These are phyloP conservation scores for Gymnopus androsaceus DNA, from an alignment of 1,284 basidiomycete species.

Conservation along the genomic window DNA sequence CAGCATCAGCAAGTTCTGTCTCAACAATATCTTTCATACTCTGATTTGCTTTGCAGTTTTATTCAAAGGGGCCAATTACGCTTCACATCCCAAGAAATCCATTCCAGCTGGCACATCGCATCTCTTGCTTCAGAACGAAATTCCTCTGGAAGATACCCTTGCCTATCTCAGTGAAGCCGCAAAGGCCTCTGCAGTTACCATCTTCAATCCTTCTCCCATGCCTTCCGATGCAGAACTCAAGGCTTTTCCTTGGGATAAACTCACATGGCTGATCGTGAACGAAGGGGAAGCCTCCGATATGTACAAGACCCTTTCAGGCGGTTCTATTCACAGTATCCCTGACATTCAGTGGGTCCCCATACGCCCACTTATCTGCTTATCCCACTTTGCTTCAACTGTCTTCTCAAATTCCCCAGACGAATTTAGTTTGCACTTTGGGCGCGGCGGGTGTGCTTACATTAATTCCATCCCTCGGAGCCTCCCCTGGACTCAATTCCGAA, in stretches of 20 bases:
- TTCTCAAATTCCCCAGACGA: constrained; percentile 35
- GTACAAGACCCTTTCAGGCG: constrained; percentile 27
- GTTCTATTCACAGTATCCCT: not conserved
- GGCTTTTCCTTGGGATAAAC: constrained; percentile 48
- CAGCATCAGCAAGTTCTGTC: constrained; percentile 47
- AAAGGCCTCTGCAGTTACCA: constrained; percentile 25
- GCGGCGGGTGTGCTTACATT: constrained; percentile 47
- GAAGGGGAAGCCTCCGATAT: constrained; percentile 49
- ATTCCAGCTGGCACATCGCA: constrained; percentile 41
- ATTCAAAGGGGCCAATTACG: constrained; percentile 57
- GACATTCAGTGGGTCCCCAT: constrained; percentile 7
- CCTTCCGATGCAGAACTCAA: constrained; percentile 39
- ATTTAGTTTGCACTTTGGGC: constrained; percentile 58
- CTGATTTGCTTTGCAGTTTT: constrained; percentile 39
- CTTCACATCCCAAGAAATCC: constrained; percentile 32
- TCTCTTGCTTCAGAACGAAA: constrained; percentile 60
- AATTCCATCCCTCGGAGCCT: constrained; percentile 27
- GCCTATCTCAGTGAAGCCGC: constrained; percentile 28
- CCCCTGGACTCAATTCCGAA: constrained; percentile 10
- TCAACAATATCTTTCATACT: not conserved
- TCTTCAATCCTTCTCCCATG: constrained; percentile 61
- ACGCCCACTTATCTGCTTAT: constrained; percentile 13
- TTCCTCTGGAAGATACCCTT: constrained; percentile 44
- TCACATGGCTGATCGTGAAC: constrained; percentile 59
- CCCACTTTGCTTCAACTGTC: constrained; percentile 10